A percentile compares a stretch with the other conserved stretches of the same genome.
phyloP scores from a whole-genome alignment of 306 rosid species.

The Spatholobus suberectus region DNA sequence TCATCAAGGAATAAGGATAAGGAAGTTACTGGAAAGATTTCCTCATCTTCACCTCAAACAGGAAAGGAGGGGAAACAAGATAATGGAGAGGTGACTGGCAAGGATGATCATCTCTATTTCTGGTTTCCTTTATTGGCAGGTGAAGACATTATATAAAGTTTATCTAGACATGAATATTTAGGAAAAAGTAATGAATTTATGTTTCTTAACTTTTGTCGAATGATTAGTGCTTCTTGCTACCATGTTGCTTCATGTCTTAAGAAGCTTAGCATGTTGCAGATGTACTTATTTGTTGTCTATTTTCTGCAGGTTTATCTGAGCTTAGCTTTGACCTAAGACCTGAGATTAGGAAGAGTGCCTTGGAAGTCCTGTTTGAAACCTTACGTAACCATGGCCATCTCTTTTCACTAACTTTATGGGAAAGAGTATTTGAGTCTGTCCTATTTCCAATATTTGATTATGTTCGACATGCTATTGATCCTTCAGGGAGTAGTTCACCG shows the following conservation, averaged over 20 bases:
- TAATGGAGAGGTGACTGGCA: constrained; percentile 68
- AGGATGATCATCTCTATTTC: constrained; percentile 87
- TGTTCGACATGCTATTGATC: constrained; percentile 96
- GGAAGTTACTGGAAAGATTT: constrained; percentile 64
- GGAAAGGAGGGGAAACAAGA: constrained; percentile 72
- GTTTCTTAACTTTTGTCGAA: constrained; percentile 24
- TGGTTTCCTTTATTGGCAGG: constrained; percentile 99
- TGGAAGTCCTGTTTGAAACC: constrained; percentile 89
- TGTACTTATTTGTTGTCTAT: constrained; percentile 29
- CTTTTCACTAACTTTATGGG: constrained; percentile 95
- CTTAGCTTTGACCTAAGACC: constrained; percentile 99
- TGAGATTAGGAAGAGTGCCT: constrained; percentile 93
- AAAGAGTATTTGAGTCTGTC: constrained; percentile 90
- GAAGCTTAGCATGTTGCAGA: constrained; percentile 6
- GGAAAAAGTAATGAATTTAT: constrained; percentile 10
- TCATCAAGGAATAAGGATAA: constrained; percentile 77
- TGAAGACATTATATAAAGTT: constrained; percentile 48
- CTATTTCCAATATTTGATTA: constrained; percentile 96
- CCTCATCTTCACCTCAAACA: constrained; percentile 61
- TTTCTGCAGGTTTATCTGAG: constrained; percentile 90
- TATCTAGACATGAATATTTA: constrained; percentile 15
- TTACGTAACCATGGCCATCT: constrained; percentile 98
- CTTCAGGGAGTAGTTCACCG: constrained; percentile 70
- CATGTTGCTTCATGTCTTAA: constrained; percentile 31
- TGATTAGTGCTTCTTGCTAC: constrained; percentile 24